A percentile compares a stretch with the other conserved stretches of the same genome.
Conservation (phyloP, 2,329 filamentous ascomycete genomes). For the Sporothrix mexicana region DNA sequence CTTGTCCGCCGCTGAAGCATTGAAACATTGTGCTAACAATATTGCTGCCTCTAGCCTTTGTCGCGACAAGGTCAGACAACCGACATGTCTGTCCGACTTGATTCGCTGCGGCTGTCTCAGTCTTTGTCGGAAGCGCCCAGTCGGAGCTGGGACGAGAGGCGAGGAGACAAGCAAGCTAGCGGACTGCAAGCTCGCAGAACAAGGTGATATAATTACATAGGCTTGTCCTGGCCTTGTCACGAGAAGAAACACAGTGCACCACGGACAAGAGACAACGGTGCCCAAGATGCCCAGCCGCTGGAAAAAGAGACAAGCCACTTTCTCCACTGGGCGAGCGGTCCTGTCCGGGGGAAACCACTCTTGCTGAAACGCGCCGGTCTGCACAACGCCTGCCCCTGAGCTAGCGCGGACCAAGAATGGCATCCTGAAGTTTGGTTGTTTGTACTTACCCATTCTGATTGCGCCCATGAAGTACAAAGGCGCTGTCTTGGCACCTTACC, state of each 20-base stretch:
- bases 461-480: not conserved
- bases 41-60: slow-evolving; percentile 10
- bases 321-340: slow-evolving; percentile 32
- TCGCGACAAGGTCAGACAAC: slow-evolving; percentile 7
- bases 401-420: slow-evolving; percentile 32
- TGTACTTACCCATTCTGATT: not conserved
- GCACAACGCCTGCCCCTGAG: slow-evolving; percentile 34
- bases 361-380: slow-evolving; percentile 38
- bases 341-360: slow-evolving; percentile 24
- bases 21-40: not conserved
- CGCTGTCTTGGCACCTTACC: slow-evolving; percentile 1
- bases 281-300: slow-evolving; percentile 21
- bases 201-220: not conserved
- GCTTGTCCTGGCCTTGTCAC: not conserved
- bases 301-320: slow-evolving; percentile 22
- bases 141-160: not conserved
- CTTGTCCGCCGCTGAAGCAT: not conserved
- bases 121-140: slow-evolving; percentile 10
- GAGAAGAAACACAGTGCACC: not conserved
- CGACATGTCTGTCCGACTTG: not conserved
- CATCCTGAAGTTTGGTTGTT: not conserved
- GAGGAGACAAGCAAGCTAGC: not conserved
- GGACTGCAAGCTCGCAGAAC: not conserved
- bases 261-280: not conserved
- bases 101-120: slow-evolving; percentile 19